Evolutionary conservation across 495 filamentous ascomycete species (phyloP), one percentile per base, ranked within the genome.

Genomic region (Talaromyces wortmannii): DNA sequence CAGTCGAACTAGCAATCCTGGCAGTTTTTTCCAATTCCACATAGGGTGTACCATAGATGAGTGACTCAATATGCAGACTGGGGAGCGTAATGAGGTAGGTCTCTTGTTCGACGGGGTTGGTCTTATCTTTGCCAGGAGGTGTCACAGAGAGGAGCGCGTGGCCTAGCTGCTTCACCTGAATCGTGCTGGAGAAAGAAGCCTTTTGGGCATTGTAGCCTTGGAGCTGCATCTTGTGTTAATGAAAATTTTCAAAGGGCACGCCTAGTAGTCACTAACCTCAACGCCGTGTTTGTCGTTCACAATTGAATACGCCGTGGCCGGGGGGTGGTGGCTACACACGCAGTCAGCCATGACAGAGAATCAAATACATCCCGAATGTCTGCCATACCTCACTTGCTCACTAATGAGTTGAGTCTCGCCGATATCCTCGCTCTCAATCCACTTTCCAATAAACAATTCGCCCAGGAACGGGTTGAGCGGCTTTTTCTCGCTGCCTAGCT

Each of bases 141-240:
- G 89, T 87, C 53, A 96, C 70, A 30, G 88, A 84, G 50, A 91
- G 81, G 16, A 95, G 72, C n/a, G 92, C 91, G 63, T 97, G 92
- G 53, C 94, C 94, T 68, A 97, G 87, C 76, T 97, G 92, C 73
- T 94, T 95, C 65, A 98, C 86, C 60, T 92, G 85, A 69, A 98
- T 97, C 10, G 92, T 95, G 57, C 87, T 85, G 31, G 87, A 88
- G 67, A 97, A 96, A 18, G 87, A 91, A 6, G 91, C 94, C 68
- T 96, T 97, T 64, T 97, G 95, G n/a, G 89, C 95, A 61, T 97
- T 96, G 74, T 97, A 96, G 55, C 95, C 94, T 79, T 95, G 84
- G 4, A 98, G 78, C 72, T 88, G 58, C 18, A 12, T 29, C 7
- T 10, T 3, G 7, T 48, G 45, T 55, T 29, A 44, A 23, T 18